Evolutionary conservation across 2,329 filamentous ascomycete species (phyloP), one percentile per base, ranked within the genome.

Genomic region (Boeremia lycopersici): DNA sequence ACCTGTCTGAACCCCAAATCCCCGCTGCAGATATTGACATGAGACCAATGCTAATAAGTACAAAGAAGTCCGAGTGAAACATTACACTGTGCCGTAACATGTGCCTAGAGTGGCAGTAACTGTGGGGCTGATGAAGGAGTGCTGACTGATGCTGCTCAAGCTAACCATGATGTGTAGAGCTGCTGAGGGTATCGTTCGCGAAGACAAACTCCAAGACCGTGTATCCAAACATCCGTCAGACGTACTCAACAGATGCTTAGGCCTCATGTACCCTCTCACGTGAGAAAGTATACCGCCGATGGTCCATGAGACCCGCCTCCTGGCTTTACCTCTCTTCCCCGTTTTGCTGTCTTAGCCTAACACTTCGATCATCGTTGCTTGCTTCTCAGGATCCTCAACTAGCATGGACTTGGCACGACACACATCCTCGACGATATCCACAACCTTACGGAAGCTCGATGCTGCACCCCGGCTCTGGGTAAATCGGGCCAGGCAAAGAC

Each of bases 381-480:
- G 76, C 67, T 78, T 77, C 56, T 75, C 73, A 45, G 76, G 70
- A 36, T 81, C 89, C 33, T 84, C 78, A 25, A 96, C 86, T 28
- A 96, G 76, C 63, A 93, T 78, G 25, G 82, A 81, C 26, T 87
- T 85, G 56, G 80, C 80, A 60, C 81, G 81, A 71, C 96, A 86
- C 13, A 91, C 84, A 17, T 84, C 80, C 61, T 88, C 83, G 64
- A 97, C 81, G 3, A 89, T 89, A 55, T 92, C 89, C 25, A 96
- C 84, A 9, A 96, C 89, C 69, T 86, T 87, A 71, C 91, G 84
- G 77, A 98, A 96, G 64, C 89, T 95, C 66, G 89, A 95, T 33
- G 91, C 92, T 1, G 93, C 93, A n/a, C 93, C 95, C 53, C 88
- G 88, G 70, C 95, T 91, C 70, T 97, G 93, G 1, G 90, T 93